Percentiles rank a stretch among this genome's conserved stretches.
Evolutionary conservation across 345 rosid species (phyloP).

Genomic region (Camelina hispida): DNA sequence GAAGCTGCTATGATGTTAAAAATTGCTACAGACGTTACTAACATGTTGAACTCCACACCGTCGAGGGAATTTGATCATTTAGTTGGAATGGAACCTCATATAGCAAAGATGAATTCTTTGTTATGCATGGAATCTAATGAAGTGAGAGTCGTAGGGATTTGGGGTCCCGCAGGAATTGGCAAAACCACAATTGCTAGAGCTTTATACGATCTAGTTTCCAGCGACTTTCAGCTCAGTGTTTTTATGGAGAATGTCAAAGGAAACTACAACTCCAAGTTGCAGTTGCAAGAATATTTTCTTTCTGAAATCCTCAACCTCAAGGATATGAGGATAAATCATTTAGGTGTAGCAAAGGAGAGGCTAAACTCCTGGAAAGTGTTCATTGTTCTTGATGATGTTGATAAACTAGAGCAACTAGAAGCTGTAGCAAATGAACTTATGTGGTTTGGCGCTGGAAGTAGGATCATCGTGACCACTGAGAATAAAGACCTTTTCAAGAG

Average conservation of each 20-base stretch:
- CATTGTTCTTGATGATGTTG: slow-evolving; percentile 24
- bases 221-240: not conserved
- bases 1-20: slow-evolving; percentile 8
- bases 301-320: not conserved
- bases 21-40: not conserved
- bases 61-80: slow-evolving; percentile 9
- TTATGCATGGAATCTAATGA: slow-evolving; percentile 4
- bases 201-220: not conserved
- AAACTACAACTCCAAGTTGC: not conserved
- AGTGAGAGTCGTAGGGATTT: slow-evolving; percentile 1
- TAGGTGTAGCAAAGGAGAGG: slow-evolving; percentile 5
- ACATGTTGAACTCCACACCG: not conserved
- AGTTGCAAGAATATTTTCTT: slow-evolving; percentile 11
- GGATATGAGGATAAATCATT: slow-evolving; percentile 21
- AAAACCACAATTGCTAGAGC: slow-evolving; percentile 27
- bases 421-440: slow-evolving; percentile 2
- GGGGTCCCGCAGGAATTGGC: slow-evolving; percentile 32
- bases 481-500: not conserved
- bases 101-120: not conserved
- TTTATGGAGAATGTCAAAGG: slow-evolving; percentile 17
- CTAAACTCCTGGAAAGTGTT: slow-evolving; percentile 4
- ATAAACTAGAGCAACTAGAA: slow-evolving; percentile 11
- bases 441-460: slow-evolving; percentile 27
- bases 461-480: slow-evolving; percentile 10
- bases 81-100: slow-evolving; percentile 29